Evolutionary conservation across 1,139 yeast genomes (phyloP), one percentile per base, ranked within the genome.

Genomic region (Kodamaea derodonti): DNA sequence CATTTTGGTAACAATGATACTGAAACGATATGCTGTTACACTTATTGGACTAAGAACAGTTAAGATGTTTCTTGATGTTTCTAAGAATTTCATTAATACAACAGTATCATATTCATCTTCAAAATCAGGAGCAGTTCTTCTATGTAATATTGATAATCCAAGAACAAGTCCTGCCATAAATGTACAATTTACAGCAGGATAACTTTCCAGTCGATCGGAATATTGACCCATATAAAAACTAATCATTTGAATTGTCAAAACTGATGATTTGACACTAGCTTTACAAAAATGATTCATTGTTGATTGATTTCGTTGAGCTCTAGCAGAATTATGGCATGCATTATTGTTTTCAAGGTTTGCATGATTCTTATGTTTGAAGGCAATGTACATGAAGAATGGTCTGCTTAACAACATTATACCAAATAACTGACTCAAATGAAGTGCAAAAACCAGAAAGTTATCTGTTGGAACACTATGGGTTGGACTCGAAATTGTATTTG

Each of bases 301-400:
- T n/a, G 48, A 31, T 35, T 44, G 38, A 38, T 52, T 46, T 29
- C 46, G 46, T 26, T 46, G 30, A 14, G 37, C 39, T 29, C 20
- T 41, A 33, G 38, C 35, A 38, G 20, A 15, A 14, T 33, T 33
- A 6, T 32, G 25, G 12, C 30, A 29, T 15, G 27, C 20, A 9
- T 24, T 26, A 11, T 29, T 20, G 11, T 26, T 27, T 5, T 23
- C 12, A 23, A 9, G 32, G 16, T 24, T 15, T 27, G 13, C 13
- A 14, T 33, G 22, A 15, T 35, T 36, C 24, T 38, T 37, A 24
- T 31, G 32, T 18, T 26, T 31, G 36, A 45, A 45, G 4, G 46
- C 49, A 33, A 54, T 46, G 35, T 62, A 65, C 48, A 69, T 61
- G 47, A 69, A 67, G 40, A 72, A 69, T 9, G 78, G 77, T 15